Base-by-base conservation (phyloP, 2,329 filamentous ascomycete species). In the Didymella arachidicola region DNA sequence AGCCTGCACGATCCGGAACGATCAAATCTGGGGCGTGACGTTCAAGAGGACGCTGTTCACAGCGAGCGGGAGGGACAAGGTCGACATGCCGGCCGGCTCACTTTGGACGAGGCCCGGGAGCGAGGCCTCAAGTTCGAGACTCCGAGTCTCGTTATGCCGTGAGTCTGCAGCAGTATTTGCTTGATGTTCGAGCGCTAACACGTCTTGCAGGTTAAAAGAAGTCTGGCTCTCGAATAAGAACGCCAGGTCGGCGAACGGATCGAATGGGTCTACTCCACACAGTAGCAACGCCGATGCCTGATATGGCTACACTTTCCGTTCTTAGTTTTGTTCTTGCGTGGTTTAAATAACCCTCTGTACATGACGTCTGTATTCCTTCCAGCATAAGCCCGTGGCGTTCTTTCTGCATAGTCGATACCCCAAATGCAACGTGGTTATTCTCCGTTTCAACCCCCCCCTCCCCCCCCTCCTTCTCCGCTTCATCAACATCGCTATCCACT, bases 51-150 rank as follows among this genome's bases (percentile, higher is more conserved):
- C 38, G 62, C 69, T 7, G 43, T 70, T 7, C 56, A 63, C 8
- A 42, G 55, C 8, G 57, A 59, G 7, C 55, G 36, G 34, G 43
- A 59, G 27, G 65, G 62, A 2, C 53, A 53, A 36, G 55, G 57
- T 27, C 47, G 32, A 34, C 30, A 42, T 26, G 52, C 29, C 22
- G 65, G 68, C 22, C 64, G 86, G 43, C 88, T 86, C 65, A 93
- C 89, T 0, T 72, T 93, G 27, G 90, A 94, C 64, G 90, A 93
- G 75, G 83, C 86, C 57, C 83, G 85, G 59, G 90, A 94, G 71
- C 86, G 85, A 69, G 90, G 88, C 0, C 72, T 88, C 74, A 81
- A 80, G 46, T 96, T 93, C 76, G 81, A 93, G 47, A 95, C 94
- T 67, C 92, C 92, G 2, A 94, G 86, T 72, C 79, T 96, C 11